phyloP scores from a whole-genome alignment of 2,329 filamentous ascomycete genomes.

The Coniochaeta hoffmannii region DNA sequence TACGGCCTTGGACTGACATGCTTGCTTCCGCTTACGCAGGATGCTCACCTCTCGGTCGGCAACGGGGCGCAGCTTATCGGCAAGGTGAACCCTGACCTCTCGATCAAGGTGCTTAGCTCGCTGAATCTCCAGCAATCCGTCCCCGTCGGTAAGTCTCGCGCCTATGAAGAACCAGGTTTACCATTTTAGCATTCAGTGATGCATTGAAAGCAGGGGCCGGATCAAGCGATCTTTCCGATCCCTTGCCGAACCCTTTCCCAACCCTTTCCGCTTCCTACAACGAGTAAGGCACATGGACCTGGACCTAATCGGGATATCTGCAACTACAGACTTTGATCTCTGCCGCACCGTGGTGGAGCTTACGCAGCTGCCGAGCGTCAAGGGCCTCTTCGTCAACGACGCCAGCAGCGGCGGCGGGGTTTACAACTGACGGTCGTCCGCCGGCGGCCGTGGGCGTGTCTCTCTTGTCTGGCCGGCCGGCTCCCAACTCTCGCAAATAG shows the following conservation, averaged over 20 bases:
- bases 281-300: neutral
- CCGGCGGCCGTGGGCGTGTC: slow-evolving; percentile 21
- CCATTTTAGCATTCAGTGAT: neutral
- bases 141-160: slow-evolving; percentile 51
- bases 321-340: slow-evolving; percentile 60
- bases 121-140: slow-evolving; percentile 51
- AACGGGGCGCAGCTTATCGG: slow-evolving; percentile 72
- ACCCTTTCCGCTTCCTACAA: neutral
- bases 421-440: slow-evolving; percentile 20
- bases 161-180: neutral
- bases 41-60: slow-evolving; percentile 60
- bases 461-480: slow-evolving; percentile 31
- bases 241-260: neutral
- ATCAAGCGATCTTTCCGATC: neutral
- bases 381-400: slow-evolving; percentile 57
- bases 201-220: neutral
- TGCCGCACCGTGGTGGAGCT: slow-evolving; percentile 76
- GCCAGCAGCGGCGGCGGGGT: slow-evolving; percentile 41
- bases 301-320: neutral
- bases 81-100: slow-evolving; percentile 68
- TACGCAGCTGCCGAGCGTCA: slow-evolving; percentile 62
- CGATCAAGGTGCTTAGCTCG: slow-evolving; percentile 61
- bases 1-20: neutral
- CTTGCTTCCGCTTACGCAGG: slow-evolving; percentile 35
- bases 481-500: slow-evolving; percentile 9